Evolutionary conservation across 495 filamentous ascomycete genomes (phyloP), one percentile per base, ranked within the genome.

Genomic region (Hypoxylon trugodes): DNA sequence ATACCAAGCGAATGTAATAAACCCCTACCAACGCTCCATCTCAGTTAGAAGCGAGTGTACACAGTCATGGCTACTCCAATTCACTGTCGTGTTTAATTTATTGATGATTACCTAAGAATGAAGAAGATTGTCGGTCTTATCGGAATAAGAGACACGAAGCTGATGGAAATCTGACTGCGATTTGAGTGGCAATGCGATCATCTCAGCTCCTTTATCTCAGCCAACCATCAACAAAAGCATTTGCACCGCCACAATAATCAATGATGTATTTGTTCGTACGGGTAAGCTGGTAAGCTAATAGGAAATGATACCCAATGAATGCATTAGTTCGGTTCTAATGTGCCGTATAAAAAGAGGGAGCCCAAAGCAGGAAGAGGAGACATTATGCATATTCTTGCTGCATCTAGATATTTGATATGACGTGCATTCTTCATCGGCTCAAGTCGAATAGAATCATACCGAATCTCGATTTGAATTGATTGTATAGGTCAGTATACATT

Each of bases 191-290:
- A 12, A 54, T 48, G 40, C 6, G 32, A 48, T 48, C 26, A 42
- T 7, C 56, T 41, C 15, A 10, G 36, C 21, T 47, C 30, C 32
- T 47, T 13, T 13, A 26, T 16, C 16, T 33, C 2, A 6, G 18
- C 46, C 57, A 60, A 46, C 52, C 38, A 45, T n/a, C n/a, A n/a
- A n/a, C n/a, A 18, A 32, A 48, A 0, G 25, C 15, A 22, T n/a
- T 12, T 38, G 47, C 57, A 61, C 57, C 57, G 57, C 57, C 57
- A 61, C 57, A 35, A 38, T 61, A 22, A 36, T 40, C 30, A 19
- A 36, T 49, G 16, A 13, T 12, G 35, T n/a, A 30, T 28, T n/a
- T 13, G 24, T 53, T 21, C 24, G 36, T 41, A 53, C n/a, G 13
- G 8, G 32, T 36, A 9, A 36, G 32, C 32, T 36, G n/a, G 13